Evolutionary conservation across 495 filamentous ascomycete species (phyloP).

Genomic region (Choiromyces venosus): DNA sequence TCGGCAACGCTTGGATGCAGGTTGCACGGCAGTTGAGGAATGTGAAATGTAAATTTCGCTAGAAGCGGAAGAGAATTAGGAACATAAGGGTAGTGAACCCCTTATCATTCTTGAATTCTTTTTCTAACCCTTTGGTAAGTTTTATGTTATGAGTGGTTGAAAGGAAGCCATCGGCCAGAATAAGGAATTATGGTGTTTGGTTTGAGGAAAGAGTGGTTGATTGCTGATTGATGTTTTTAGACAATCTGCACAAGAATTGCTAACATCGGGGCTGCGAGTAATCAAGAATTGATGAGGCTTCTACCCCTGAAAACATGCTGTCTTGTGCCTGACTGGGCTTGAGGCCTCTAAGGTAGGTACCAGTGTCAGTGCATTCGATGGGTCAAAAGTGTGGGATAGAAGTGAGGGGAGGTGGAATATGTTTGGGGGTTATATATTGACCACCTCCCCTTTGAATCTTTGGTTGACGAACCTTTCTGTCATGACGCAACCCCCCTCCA

Average conservation of each 20-base stretch:
- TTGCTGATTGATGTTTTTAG: not conserved
- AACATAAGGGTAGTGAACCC: not conserved
- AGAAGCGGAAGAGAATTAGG: not conserved
- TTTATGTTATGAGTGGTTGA: not conserved
- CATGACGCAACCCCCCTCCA: not conserved
- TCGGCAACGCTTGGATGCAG: not conserved
- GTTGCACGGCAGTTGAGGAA: not conserved
- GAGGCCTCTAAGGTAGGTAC: not conserved
- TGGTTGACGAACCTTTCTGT: not conserved
- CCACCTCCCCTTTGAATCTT: not conserved
- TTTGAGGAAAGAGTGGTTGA: not conserved
- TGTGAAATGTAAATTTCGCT: not conserved
- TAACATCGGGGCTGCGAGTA: not conserved
- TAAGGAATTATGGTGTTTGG: not conserved
- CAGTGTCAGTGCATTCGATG: not conserved
- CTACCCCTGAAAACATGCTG: not conserved
- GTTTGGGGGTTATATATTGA: not conserved
- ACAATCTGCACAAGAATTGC: not conserved
- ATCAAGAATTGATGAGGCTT: not conserved
- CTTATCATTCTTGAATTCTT: not conserved
- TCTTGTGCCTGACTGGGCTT: not conserved
- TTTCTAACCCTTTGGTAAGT: not conserved
- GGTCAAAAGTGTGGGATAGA: not conserved
- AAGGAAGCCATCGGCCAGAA: not conserved
- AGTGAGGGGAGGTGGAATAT: not conserved